Evolutionary conservation across 345 rosid species (phyloP).

Genomic region (Trapa bicornis): DNA sequence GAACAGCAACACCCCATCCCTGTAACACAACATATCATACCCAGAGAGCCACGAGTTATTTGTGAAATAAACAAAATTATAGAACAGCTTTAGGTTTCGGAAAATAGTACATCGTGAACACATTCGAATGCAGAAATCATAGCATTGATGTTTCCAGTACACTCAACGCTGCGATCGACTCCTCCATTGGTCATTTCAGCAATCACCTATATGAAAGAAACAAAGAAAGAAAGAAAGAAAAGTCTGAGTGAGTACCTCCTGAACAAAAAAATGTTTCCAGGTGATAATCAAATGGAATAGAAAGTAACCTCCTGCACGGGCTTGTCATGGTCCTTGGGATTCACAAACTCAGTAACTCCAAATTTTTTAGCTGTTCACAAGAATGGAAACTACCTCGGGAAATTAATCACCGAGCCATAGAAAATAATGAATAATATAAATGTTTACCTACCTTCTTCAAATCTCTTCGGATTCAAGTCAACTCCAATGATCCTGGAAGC

Average conservation of each 20-base stretch:
- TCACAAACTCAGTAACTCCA: constrained; percentile 37
- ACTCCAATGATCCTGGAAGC: constrained; percentile 36
- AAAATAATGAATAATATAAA: neutral
- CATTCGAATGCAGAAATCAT: constrained; percentile 89
- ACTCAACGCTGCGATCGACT: constrained; percentile 71
- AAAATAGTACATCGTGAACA: constrained; percentile 47
- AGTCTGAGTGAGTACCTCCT: no score
- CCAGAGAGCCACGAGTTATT: neutral
- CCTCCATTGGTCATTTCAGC: constrained; percentile 71
- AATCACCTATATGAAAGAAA: constrained; percentile 27
- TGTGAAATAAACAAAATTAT: no score
- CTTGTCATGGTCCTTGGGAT: constrained; percentile 26
- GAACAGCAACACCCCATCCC: constrained; percentile 53
- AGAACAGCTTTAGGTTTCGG: neutral
- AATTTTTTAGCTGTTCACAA: constrained; percentile 28
- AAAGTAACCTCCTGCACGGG: constrained; percentile 28
- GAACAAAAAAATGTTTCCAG: neutral
- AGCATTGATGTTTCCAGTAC: constrained; percentile 58
- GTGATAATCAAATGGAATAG: neutral
- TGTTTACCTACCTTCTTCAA: constrained; percentile 13
- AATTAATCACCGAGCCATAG: neutral
- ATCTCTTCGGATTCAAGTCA: constrained; percentile 25
- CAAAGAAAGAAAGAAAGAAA: neutral
- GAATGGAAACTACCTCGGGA: neutral
- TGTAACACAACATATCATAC: constrained; percentile 4